These are phyloP conservation scores for Alternaria postmessia DNA, from an alignment of 2,329 filamentous ascomycete genomes.

Conservation along the genomic window DNA sequence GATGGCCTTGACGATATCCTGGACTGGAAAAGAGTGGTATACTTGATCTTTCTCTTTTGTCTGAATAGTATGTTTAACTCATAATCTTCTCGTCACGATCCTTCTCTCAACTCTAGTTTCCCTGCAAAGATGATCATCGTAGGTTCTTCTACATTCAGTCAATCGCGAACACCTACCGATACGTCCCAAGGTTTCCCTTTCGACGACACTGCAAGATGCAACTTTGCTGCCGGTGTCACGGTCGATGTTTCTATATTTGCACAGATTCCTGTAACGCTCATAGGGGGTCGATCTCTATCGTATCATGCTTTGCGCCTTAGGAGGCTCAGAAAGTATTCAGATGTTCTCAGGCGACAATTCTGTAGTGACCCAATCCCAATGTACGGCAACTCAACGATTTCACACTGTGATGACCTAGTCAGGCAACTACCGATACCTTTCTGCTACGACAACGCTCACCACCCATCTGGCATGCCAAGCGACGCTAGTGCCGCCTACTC, in stretches of 20 bases:
- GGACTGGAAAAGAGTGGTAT: background rate
- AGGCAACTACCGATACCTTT: background rate
- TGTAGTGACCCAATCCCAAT: background rate
- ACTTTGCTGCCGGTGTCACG: too few species aligned
- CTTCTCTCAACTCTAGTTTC: too few species aligned
- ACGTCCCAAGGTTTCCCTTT: background rate
- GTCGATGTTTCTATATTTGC: too few species aligned
- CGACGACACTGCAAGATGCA: too few species aligned
- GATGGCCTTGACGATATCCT: conserved; percentile 10
- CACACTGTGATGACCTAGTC: background rate
- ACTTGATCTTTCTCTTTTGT: conserved; percentile 13
- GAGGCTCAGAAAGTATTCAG: background rate
- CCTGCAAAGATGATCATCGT: background rate
- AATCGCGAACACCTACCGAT: background rate
- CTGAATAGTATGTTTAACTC: conserved; percentile 21
- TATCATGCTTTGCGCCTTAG: too few species aligned
- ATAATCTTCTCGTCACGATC: conserved; percentile 16
- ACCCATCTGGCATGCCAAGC: background rate
- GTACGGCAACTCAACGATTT: background rate
- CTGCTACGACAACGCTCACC: background rate
- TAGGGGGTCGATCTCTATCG: too few species aligned
- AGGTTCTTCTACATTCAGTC: background rate
- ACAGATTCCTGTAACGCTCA: too few species aligned
- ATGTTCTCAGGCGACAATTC: background rate
- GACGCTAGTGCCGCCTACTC: background rate